Base-by-base conservation (phyloP, 768 basidiomycete genomes). In the Tulasnella sp. region DNA sequence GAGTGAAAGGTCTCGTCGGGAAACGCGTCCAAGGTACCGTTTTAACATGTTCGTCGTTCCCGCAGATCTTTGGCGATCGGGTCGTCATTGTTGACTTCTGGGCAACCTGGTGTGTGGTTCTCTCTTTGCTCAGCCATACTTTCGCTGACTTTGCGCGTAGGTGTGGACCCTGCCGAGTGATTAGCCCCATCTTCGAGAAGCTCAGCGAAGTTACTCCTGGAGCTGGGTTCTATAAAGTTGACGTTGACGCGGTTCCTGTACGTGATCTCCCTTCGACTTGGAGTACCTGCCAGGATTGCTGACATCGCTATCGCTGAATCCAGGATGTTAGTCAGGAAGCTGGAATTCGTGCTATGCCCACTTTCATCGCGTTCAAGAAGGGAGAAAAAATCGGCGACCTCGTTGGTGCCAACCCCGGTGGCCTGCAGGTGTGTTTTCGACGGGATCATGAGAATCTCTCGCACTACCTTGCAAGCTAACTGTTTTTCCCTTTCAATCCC, bases 131-230 rank as follows among this genome's bases (percentile, higher is more conserved):
- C 52, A 32, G 12, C 9, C 26, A 59, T 26, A 2, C 26, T 29
- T 1, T 59, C 47, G 47, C 47, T 52, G n/a, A 52, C 5, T 29
- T 52, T 22, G 11, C 19, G 52, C 1, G 17, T 16, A 37, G 64
- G 64, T 71, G 70, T 64, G 70, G 70, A 11, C 70, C 70, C 16
- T 71, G 70, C 70, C 32, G 62, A 4, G 22, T 71, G 65, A 71
- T 71, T 19, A 62, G 47, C n/a, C 47, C 47, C 11, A 22, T 52
- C 3, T 52, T 52, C n/a, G 47, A 52, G 47, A 22, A 52, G 2
- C 3, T 52, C 3, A 19, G 44, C 44, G 44, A 47, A 3, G 6
- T n/a, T 8, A n/a, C 26, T 7, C 7, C 2, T 11, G 47, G 14
- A 6, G 47, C 19, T 52, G 47, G 29, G 19, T 52, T n/a, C 47